Evolutionary conservation across 192 early-diverging fungal genomes (phyloP).

Genomic region (Backusella liffmaniae): DNA sequence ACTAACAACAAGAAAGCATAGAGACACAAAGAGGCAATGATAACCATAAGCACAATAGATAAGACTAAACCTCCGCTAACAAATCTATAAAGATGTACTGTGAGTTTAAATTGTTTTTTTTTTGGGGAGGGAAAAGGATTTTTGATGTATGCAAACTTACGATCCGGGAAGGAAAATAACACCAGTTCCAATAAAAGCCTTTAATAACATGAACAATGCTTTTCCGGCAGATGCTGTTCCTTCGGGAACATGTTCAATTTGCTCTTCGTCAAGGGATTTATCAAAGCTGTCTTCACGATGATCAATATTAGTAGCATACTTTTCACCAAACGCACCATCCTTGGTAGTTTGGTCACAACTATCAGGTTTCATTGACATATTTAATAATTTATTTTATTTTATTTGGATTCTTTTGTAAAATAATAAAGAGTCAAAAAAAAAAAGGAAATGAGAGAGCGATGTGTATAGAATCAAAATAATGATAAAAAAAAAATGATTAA

Average conservation of each 20-base stretch:
- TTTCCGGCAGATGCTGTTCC: conserved; percentile 48
- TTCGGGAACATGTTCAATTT: conserved; percentile 25
- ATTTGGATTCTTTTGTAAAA: background rate
- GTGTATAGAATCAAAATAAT: background rate
- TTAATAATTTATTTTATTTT: background rate
- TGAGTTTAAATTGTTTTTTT: conserved; percentile 1
- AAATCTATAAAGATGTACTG: conserved; percentile 26
- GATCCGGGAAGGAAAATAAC: conserved; percentile 53
- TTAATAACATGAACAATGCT: conserved; percentile 62
- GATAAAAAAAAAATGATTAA: background rate
- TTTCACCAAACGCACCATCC: background rate
- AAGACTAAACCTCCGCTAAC: conserved; percentile 65
- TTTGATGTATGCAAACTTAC: conserved; percentile 16
- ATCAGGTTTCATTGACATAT: background rate
- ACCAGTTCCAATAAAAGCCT: conserved; percentile 66
- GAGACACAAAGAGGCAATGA: conserved; percentile 59
- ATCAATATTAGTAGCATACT: background rate
- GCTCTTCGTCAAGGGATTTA: conserved; percentile 5
- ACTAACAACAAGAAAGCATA: conserved; percentile 49
- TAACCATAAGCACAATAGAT: conserved; percentile 55
- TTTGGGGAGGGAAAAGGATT: background rate
- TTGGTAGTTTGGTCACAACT: background rate
- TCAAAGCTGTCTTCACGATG: conserved; percentile 11
- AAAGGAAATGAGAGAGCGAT: background rate
- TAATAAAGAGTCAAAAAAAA: background rate